Percentiles rank a stretch among this genome's conserved stretches.
These are phyloP conservation scores for Coniochaeta sp. DNA, from an alignment of 2,329 filamentous ascomycete species.

Conservation along the genomic window DNA sequence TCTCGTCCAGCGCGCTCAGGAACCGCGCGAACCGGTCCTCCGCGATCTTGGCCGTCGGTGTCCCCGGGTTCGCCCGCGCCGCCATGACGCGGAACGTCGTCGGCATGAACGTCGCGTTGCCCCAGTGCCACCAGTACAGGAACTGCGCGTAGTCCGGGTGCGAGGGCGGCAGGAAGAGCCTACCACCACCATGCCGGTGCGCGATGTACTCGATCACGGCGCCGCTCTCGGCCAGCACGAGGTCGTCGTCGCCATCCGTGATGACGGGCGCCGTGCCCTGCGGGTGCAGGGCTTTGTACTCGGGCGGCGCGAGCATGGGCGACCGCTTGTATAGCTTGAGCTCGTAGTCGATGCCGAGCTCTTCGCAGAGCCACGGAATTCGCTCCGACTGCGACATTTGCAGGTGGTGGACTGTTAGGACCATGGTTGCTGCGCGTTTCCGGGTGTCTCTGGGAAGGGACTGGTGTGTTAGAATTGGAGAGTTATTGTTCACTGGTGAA, in stretches of 20 bases:
- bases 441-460: too few species aligned
- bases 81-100: constrained; percentile 28
- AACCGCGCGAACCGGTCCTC: constrained; percentile 26
- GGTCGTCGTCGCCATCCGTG: constrained; percentile 35
- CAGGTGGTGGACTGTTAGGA: constrained; percentile 44
- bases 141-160: constrained; percentile 50
- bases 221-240: constrained; percentile 51
- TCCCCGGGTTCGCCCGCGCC: constrained; percentile 19
- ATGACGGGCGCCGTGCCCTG: constrained; percentile 54
- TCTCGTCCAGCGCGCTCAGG: constrained; percentile 39
- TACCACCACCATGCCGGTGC: constrained; percentile 41
- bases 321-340: constrained; percentile 22
- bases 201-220: constrained; percentile 58
- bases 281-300: constrained; percentile 37
- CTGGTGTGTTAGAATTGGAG: neutral
- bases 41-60: constrained; percentile 16
- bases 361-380: constrained; percentile 58
- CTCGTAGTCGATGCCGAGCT: constrained; percentile 48
- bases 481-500: too few species aligned
- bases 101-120: constrained; percentile 37
- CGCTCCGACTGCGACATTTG: constrained; percentile 55
- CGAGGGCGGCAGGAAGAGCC: constrained; percentile 35
- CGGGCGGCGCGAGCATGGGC: constrained; percentile 24
- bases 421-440: constrained; percentile 6
- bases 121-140: constrained; percentile 59